A percentile compares a stretch with the other conserved stretches of the same genome.
phyloP scores from a whole-genome alignment of 805 yeast genomes.

The Lipomyces yamadae region DNA sequence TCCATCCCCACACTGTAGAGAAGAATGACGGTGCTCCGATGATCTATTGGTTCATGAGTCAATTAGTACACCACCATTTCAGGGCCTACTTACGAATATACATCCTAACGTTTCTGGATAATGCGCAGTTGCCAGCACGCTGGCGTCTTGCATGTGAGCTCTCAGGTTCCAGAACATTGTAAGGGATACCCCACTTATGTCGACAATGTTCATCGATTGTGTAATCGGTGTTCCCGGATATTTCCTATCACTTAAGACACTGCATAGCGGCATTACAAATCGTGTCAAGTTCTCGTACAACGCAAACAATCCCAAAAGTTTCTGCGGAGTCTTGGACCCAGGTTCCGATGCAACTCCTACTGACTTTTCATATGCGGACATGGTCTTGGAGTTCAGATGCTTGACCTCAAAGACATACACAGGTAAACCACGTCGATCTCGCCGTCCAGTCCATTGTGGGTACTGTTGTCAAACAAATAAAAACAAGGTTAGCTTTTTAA shows the following conservation, averaged over 20 bases:
- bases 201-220: neutral
- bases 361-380: conserved; percentile 7
- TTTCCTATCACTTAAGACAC: conserved; percentile 3
- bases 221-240: conserved; percentile 3
- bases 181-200: conserved; percentile 8
- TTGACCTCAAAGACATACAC: conserved; percentile 5
- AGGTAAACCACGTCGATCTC: conserved; percentile 5
- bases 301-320: conserved; percentile 1
- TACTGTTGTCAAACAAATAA: neutral
- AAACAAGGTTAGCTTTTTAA: neutral
- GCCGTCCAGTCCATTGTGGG: conserved; percentile 8
- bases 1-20: conserved; percentile 11
- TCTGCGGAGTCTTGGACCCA: conserved; percentile 1
- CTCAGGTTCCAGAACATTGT: conserved; percentile 8
- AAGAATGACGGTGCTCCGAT: conserved; percentile 8
- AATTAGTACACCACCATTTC: neutral
- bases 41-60: neutral
- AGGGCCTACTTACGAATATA: neutral
- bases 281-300: conserved; percentile 3
- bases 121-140: conserved; percentile 2
- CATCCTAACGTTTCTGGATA: conserved; percentile 2
- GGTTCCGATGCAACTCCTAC: no score
- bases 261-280: conserved; percentile 6
- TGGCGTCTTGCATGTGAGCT: conserved; percentile 9
- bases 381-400: conserved; percentile 7